phyloP scores from a whole-genome alignment of 1,284 basidiomycete genomes.

The Pseudomicrostroma phylloplanum region DNA sequence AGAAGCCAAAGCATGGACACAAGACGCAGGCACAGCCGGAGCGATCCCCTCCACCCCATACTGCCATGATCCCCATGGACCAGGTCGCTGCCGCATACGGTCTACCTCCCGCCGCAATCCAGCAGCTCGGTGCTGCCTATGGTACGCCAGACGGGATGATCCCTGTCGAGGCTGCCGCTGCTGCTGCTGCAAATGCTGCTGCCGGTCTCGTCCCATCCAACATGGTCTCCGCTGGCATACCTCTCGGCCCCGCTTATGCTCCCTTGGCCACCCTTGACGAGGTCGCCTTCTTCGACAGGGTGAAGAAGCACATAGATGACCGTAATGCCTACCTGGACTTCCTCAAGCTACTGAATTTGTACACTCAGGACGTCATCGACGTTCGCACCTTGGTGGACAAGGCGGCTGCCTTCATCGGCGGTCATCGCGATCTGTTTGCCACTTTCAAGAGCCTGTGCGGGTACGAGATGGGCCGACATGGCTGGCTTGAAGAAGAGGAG shows the following conservation, averaged over 20 bases:
- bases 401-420: constrained; percentile 73
- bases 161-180: constrained; percentile 15
- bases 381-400: constrained; percentile 75
- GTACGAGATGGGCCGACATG: constrained; percentile 64
- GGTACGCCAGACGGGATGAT: constrained; percentile 36
- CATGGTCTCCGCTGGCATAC: constrained; percentile 26
- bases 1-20: constrained; percentile 44
- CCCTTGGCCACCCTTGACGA: constrained; percentile 68
- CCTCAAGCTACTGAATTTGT: constrained; percentile 87
- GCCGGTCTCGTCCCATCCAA: constrained; percentile 30
- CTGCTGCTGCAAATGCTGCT: constrained; percentile 19
- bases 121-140: constrained; percentile 9
- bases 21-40: constrained; percentile 20
- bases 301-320: constrained; percentile 75
- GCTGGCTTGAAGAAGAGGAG: constrained; percentile 54
- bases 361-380: constrained; percentile 86
- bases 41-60: constrained; percentile 5
- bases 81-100: constrained; percentile 4
- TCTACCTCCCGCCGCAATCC: constrained; percentile 4
- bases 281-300: constrained; percentile 85
- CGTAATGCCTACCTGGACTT: constrained; percentile 91
- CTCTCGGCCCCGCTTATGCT: constrained; percentile 40
- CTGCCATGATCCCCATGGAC: not conserved
- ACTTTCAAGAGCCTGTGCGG: constrained; percentile 84
- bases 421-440: constrained; percentile 69